Percentiles rank a stretch among this genome's conserved stretches.
Evolutionary conservation across 2,329 filamentous ascomycete species (phyloP).

Genomic region (Colletotrichum sidae): DNA sequence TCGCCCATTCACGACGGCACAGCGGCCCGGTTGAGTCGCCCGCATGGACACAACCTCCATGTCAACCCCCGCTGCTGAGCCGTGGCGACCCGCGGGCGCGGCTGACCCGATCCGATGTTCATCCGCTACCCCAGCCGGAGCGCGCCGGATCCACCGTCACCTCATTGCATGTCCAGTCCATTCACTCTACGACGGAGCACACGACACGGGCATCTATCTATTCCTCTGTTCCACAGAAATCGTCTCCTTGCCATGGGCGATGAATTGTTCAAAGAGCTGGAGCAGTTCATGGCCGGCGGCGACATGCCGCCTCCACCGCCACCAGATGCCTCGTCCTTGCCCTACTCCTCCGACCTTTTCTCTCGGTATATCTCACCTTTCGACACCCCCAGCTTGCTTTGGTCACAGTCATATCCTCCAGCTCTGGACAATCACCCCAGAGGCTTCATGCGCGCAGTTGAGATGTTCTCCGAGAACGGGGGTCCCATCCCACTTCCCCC

Average conservation of each 20-base stretch:
- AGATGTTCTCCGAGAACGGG: conserved; percentile 35
- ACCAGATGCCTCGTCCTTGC: conserved; percentile 20
- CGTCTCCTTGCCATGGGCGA: conserved; percentile 12
- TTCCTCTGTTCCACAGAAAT: conserved; percentile 5
- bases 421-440: conserved; percentile 34
- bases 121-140: conserved; percentile 25
- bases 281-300: conserved; percentile 17
- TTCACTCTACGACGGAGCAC: conserved; percentile 18
- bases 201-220: conserved; percentile 11
- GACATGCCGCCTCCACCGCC: conserved; percentile 24
- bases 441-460: conserved; percentile 34
- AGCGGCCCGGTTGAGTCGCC: conserved; percentile 21
- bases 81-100: conserved; percentile 24
- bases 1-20: conserved; percentile 13
- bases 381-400: conserved; percentile 37
- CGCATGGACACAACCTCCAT: too few species aligned
- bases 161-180: conserved; percentile 26
- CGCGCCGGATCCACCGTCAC: conserved; percentile 20
- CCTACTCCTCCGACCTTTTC: conserved; percentile 27
- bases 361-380: conserved; percentile 33
- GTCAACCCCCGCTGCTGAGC: conserved; percentile 5
- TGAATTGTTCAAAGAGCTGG: conserved; percentile 17
- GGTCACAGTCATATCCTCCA: conserved; percentile 37
- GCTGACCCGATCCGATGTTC: conserved; percentile 27
- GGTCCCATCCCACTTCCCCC: conserved; percentile 64